phyloP scores from a whole-genome alignment of 768 basidiomycete genomes.

The Tricholoma saponaceum region DNA sequence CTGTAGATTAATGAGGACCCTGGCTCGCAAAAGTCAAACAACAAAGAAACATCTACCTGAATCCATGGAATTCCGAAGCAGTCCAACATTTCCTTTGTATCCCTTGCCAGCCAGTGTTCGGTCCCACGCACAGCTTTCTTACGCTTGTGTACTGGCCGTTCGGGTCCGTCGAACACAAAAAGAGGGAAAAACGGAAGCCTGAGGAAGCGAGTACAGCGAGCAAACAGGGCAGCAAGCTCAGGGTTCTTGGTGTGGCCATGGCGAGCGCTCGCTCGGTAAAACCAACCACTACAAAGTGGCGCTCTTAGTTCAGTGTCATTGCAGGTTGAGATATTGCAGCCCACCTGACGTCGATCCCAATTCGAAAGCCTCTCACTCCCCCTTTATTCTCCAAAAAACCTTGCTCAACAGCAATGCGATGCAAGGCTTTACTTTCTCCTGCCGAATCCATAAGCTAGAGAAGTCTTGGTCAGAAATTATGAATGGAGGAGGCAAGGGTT shows the following conservation, averaged over 20 bases:
- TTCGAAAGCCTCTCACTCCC: constrained; percentile 1
- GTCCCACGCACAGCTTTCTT: constrained; percentile 31
- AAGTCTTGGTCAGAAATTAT: neutral
- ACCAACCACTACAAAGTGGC: constrained; percentile 2
- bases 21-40: neutral
- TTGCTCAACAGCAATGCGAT: constrained; percentile 4
- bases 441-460: neutral
- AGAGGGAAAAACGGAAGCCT: neutral
- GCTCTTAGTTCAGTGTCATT: neutral
- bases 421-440: neutral
- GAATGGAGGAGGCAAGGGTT: too few relatives aligned
- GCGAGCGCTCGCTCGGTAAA: constrained; percentile 6
- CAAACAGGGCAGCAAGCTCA: constrained; percentile 7
- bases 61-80: neutral
- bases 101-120: constrained; percentile 34
- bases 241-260: constrained; percentile 11
- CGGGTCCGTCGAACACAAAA: neutral
- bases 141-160: constrained; percentile 17
- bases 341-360: constrained; percentile 13
- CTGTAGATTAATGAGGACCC: neutral
- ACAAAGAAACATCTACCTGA: neutral
- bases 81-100: constrained; percentile 24
- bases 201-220: neutral
- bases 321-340: neutral
- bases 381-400: constrained; percentile 8